Base-by-base conservation (phyloP, 2,329 filamentous ascomycete species). In the Phialocephala subalpina region DNA sequence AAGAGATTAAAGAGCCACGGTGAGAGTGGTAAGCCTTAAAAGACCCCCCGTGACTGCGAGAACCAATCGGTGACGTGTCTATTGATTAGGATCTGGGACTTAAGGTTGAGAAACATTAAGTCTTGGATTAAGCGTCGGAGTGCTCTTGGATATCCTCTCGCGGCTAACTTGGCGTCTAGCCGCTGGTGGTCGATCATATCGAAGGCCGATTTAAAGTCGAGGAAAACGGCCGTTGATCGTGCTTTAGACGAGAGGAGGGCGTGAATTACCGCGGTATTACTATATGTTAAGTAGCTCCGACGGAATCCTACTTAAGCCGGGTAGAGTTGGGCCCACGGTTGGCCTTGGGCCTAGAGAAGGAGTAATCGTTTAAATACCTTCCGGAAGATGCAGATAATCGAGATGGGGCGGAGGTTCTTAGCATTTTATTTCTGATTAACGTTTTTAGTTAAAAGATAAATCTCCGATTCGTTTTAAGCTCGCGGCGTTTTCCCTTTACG, bases 101-200 rank as follows among this genome's bases (percentile, higher is more conserved):
- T 57, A 57, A 57, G n/a, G 18, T 57, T 20, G 9, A 29, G 22
- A 57, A 57, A 57, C n/a, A 57, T 57, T 35, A 57, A n/a, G 53
- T 36, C 33, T 3, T 57, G 8, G 33, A 57, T 57, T 8, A 57
- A 42, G 38, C 5, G 38, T 3, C 38, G 38, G 38, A 42, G 38
- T 12, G 38, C 14, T 42, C 12, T 12, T 42, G 18, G 38, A 14
- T n/a, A 42, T 42, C 38, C 38, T 42, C 38, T 42, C 38, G 38
- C 38, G 38, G 12, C 12, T 42, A 42, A 42, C 12, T 42, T 42
- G 38, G 12, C 38, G 38, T 42, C 12, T 42, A 42, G 38, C 12
- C 18, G 38, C 38, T 42, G 12, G 12, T 42, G 12, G 38, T 42
- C 38, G 38, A 42, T 42, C 4, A 42, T 12, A 42, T 42, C 38